These are phyloP conservation scores for Vanderwaltozyma yarrowii DNA, from an alignment of 805 yeast genomes.

Conservation along the genomic window DNA sequence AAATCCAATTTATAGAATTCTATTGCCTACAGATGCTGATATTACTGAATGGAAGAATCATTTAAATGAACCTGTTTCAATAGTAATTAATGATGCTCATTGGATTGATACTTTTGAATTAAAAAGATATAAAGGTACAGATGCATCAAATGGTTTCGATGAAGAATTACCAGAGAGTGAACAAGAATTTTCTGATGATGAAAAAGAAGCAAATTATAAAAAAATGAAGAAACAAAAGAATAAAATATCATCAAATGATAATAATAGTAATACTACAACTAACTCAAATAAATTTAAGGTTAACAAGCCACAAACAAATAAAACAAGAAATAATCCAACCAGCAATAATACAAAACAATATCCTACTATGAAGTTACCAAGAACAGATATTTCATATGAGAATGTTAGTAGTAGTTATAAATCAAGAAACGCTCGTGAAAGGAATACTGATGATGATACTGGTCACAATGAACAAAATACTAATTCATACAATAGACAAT, in stretches of 20 bases:
- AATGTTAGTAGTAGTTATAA: constrained; percentile 2
- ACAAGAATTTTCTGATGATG: constrained; percentile 94
- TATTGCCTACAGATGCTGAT: constrained; percentile 30
- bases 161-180: constrained; percentile 91
- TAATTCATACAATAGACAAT: not conserved
- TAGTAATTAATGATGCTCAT: constrained; percentile 71
- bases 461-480: not conserved
- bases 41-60: constrained; percentile 31
- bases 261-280: constrained; percentile 3
- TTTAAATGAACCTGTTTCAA: constrained; percentile 52
- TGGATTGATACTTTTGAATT: constrained; percentile 69
- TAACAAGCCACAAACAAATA: constrained; percentile 6
- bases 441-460: not conserved
- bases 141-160: constrained; percentile 90
- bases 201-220: constrained; percentile 66
- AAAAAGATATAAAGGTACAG: constrained; percentile 70
- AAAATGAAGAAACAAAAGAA: constrained; percentile 52
- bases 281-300: too few relatives aligned
- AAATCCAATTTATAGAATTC: constrained; percentile 70
- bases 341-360: not conserved
- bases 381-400: constrained; percentile 5
- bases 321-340: constrained; percentile 3
- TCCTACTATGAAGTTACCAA: constrained; percentile 8
- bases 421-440: constrained; percentile 8
- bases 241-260: constrained; percentile 29